phyloP scores from a whole-genome alignment of 1,284 basidiomycete species.

The Cryptococcus sp. region DNA sequence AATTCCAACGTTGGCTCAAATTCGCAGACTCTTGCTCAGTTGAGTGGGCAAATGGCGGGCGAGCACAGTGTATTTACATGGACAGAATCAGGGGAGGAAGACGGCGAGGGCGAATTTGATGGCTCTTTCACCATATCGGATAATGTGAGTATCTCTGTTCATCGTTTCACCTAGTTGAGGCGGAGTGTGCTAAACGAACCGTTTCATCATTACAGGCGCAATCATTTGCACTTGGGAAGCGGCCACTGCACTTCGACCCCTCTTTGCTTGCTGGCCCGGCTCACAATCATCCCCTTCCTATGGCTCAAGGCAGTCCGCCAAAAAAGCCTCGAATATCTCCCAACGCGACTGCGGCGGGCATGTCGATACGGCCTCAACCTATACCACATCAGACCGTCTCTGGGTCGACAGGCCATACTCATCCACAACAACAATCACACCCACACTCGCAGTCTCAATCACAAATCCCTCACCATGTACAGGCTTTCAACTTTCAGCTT shows the following conservation, averaged over 20 bases:
- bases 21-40: slow-evolving; percentile 5
- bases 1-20: slow-evolving; percentile 1
- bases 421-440: slow-evolving; percentile 5
- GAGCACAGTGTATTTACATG: slow-evolving; percentile 19
- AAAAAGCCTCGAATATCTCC: slow-evolving; percentile 18
- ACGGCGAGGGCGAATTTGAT: slow-evolving; percentile 30
- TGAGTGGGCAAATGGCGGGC: slow-evolving; percentile 5
- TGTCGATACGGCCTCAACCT: neutral
- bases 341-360: neutral
- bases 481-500: neutral
- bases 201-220: slow-evolving; percentile 1
- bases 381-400: slow-evolving; percentile 3
- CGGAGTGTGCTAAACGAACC: no score
- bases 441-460: neutral
- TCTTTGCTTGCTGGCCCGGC: slow-evolving; percentile 11
- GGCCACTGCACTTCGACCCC: slow-evolving; percentile 21
- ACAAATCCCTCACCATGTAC: neutral
- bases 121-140: slow-evolving; percentile 30
- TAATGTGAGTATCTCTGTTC: slow-evolving; percentile 19
- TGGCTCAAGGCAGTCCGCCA: slow-evolving; percentile 18
- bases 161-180: no score
- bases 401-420: neutral
- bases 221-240: slow-evolving; percentile 12
- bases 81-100: slow-evolving; percentile 17
- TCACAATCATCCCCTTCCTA: slow-evolving; percentile 13